Evolutionary conservation across 257 asterid genomes (phyloP), one percentile per base, ranked within the genome.

Genomic region (Plantago ovata): DNA sequence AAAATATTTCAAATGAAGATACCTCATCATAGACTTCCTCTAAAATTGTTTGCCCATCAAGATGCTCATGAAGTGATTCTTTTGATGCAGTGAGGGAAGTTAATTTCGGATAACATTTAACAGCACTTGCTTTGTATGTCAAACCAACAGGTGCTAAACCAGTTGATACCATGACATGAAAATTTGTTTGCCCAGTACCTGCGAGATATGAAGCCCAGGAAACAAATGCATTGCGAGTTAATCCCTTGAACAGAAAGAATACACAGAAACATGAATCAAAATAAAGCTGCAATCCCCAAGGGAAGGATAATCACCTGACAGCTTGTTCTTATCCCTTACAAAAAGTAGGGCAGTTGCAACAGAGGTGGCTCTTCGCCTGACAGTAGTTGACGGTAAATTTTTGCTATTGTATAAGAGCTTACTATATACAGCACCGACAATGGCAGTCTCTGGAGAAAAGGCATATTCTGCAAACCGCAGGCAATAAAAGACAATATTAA

Each of bases 121-220:
- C 96, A 36, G 89, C 77, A 73, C 68, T 80, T 65, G 92, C 86
- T 71, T 69, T 80, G 74, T 78, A 87, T n/a, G 60, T 71, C 28
- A 78, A 55, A 61, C 96, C 98, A 46, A 87, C 65, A 15, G 96
- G 94, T 52, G 83, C 79, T 50, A 82, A 14, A 38, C 98, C 96
- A 55, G 76, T 67, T 53, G 95, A 87, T 61, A 85, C 57, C 75
- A 80, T 69, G 69, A 70, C 87, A 73, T 83, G 83, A 75, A 91
- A 87, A 44, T 79, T 72, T 61, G 75, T 87, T 65, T 87, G 87
- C 70, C 95, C 94, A 19, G 78, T 65, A 72, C 78, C 98, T 87
- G 71, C 60, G 39, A 44, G 21, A 44, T 44, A 39, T 41, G 58
- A 38, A 53, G 24, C 62, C 57, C 56, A 38, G 42, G 48, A 38